phyloP scores from a whole-genome alignment of 257 asterid genomes.

The Solanum corneliomulleri region DNA sequence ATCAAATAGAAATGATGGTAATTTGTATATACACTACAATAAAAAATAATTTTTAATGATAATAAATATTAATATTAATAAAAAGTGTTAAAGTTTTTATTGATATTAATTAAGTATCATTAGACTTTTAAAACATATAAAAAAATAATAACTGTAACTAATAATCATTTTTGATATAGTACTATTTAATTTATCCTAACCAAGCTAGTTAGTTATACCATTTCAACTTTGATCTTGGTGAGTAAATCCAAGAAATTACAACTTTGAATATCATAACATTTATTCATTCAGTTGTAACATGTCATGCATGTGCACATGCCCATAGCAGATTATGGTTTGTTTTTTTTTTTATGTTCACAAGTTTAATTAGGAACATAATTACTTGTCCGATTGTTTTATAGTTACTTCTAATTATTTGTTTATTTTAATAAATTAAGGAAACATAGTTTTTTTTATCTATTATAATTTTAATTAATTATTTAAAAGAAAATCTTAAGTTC shows the following conservation, averaged over 20 bases:
- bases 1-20: background rate
- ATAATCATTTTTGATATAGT: no score
- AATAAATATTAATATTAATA: no score
- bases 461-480: no score
- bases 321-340: background rate
- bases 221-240: background rate
- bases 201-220: background rate
- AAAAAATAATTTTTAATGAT: no score
- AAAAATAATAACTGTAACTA: no score
- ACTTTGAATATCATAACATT: background rate
- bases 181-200: background rate
- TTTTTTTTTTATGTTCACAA: background rate
- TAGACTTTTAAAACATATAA: no score
- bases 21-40: background rate
- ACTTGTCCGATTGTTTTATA: no score
- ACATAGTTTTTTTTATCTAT: no score
- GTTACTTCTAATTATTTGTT: no score
- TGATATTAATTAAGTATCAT: no score
- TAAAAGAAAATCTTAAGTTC: rapidly evolving
- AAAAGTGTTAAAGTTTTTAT: no score
- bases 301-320: background rate
- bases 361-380: background rate
- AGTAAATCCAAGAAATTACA: background rate
- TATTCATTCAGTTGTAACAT: background rate
- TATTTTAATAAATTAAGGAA: no score